Base-by-base conservation (phyloP, 306 rosid genomes). In the Begonia masoniana region DNA sequence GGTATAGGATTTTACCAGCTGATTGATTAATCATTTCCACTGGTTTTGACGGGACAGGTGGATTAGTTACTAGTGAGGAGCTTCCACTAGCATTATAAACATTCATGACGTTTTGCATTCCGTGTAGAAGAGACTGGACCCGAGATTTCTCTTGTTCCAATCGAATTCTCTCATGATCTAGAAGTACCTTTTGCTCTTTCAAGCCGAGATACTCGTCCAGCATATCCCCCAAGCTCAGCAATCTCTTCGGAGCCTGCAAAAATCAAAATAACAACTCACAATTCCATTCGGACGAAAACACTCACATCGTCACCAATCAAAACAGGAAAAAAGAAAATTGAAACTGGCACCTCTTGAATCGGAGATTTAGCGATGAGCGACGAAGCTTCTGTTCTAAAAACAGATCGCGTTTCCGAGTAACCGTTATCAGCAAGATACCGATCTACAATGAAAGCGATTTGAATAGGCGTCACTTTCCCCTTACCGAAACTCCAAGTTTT, bases 371-470 rank as follows among this genome's bases (percentile, higher is more conserved):
- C 59, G 24, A 88, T 70, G 53, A 82, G 72, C 0, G 92, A 79
- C 0, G 96, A 79, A 54, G 95, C 92, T 75, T 84, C 88, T 12
- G 61, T 64, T 57, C 92, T 57, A 58, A 84, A 88, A 15, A 52
- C 21, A 50, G 83, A 43, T n/a, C 92, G 83, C 10, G 97, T 64
- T 42, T 75, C 66, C 0, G 76, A 46, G 60, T 48, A 84, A 47
- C 64, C 71, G 71, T 79, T 82, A 24, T 88, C 92, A 52, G 69
- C 71, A 2, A 88, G 78, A 59, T 88, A 88, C 7, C 78, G 62
- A 41, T 88, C 95, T 12, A 88, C 97, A 43, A 88, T 80, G 88
- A 81, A 84, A 4, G 97, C 97, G 62, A 88, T 61, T 56, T 84
- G 95, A 16, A 52, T 56, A 0, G 96, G 94, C 1, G 92, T 81